Evolutionary conservation across 2,329 filamentous ascomycete genomes (phyloP).

Genomic region (Pestalotiopsis sp.): DNA sequence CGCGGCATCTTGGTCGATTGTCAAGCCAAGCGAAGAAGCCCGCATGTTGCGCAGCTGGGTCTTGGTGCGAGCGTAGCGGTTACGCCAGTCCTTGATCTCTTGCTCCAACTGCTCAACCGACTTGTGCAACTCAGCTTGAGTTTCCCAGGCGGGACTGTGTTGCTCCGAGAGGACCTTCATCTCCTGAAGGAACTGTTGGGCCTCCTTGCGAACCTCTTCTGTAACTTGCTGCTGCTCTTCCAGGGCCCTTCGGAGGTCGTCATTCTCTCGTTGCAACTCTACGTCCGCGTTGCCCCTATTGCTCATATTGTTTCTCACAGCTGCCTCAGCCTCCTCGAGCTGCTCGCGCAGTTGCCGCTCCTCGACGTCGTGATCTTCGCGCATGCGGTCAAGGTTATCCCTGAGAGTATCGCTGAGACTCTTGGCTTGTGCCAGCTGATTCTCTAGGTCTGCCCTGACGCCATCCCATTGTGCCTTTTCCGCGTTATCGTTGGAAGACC

Average conservation of each 20-base stretch:
- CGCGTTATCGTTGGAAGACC: conserved; percentile 50
- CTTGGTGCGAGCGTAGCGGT: conserved; percentile 84
- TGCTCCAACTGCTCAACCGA: conserved; percentile 77
- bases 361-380: conserved; percentile 66
- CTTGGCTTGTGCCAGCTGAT: conserved; percentile 73
- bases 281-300: conserved; percentile 40
- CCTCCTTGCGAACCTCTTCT: conserved; percentile 83
- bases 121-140: conserved; percentile 75
- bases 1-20: conserved; percentile 69
- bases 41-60: conserved; percentile 82
- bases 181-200: conserved; percentile 80
- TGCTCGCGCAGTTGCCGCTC: conserved; percentile 65
- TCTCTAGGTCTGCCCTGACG: conserved; percentile 68
- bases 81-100: conserved; percentile 88
- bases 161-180: conserved; percentile 86
- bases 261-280: conserved; percentile 69
- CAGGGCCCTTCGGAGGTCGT: conserved; percentile 65
- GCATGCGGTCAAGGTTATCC: conserved; percentile 74
- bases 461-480: conserved; percentile 75
- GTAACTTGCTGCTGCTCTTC: conserved; percentile 79
- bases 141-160: conserved; percentile 76
- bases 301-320: conserved; percentile 17
- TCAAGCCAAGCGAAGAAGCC: conserved; percentile 76
- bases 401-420: conserved; percentile 78
- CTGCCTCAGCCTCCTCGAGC: conserved; percentile 54